Conservation (phyloP, 371 early-diverging fungal genomes). For the Mortierella sp. region DNA sequence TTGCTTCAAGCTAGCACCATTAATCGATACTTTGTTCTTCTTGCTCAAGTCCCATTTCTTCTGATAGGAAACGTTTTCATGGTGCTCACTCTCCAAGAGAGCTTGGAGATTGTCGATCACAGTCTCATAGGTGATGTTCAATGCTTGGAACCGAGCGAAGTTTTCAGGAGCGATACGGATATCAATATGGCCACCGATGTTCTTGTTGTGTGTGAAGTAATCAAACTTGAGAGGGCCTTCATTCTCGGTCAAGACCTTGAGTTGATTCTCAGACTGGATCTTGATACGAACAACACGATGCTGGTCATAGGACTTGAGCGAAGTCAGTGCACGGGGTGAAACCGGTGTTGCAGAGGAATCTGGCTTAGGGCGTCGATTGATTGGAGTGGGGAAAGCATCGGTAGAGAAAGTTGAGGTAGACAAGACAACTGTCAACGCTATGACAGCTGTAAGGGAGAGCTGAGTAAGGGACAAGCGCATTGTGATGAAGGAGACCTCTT, state of each 20-base stretch:
- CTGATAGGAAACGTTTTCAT: conserved; percentile 23
- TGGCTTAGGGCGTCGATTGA: conserved; percentile 3
- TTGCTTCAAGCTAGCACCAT: neutral
- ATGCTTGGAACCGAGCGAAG: conserved; percentile 30
- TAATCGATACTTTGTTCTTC: conserved; percentile 4
- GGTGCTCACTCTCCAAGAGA: conserved; percentile 17
- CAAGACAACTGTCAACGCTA: conserved; percentile 16
- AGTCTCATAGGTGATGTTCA: conserved; percentile 19
- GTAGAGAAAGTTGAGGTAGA: conserved; percentile 5
- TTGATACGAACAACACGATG: conserved; percentile 46
- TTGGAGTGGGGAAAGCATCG: neutral
- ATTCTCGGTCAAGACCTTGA: conserved; percentile 30
- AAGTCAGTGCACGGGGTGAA: neutral
- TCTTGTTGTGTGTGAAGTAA: conserved; percentile 47
- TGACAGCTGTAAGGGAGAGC: conserved; percentile 10
- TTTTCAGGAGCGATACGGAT: conserved; percentile 37
- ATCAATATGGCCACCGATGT: conserved; percentile 37
- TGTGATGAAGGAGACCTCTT: neutral
- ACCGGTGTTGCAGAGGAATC: neutral
- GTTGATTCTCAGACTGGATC: conserved; percentile 29
- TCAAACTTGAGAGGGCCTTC: conserved; percentile 31
- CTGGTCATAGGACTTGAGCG: conserved; percentile 15
- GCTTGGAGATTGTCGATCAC: conserved; percentile 37
- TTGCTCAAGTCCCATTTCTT: conserved; percentile 9
- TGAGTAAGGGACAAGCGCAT: conserved; percentile 3